Evolutionary conservation across 2,329 filamentous ascomycete species (phyloP).

Genomic region (Paraconiothyrium brasiliense): DNA sequence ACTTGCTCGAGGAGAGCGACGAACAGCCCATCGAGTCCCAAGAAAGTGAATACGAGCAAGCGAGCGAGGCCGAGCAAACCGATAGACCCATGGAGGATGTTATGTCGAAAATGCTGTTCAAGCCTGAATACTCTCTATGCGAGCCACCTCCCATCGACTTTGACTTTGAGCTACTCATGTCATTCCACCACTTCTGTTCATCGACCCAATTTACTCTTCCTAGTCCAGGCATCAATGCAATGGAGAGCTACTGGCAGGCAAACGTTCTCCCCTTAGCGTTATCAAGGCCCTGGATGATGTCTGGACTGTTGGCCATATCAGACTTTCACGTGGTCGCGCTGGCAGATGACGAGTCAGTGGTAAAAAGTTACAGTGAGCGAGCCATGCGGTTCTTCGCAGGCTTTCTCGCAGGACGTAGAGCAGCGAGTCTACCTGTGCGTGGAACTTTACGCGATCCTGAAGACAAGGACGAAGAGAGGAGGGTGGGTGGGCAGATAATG

Average conservation of each 20-base stretch:
- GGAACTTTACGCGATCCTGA: background rate
- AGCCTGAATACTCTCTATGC: background rate
- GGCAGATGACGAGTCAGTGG: conserved; percentile 14
- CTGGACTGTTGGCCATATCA: conserved; percentile 35
- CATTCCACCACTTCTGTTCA: conserved; percentile 30
- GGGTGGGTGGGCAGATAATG: conserved; percentile 21
- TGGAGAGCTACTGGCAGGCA: conserved; percentile 31
- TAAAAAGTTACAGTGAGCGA: conserved; percentile 17
- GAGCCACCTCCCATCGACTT: conserved; percentile 5
- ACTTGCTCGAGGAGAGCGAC: conserved; percentile 1
- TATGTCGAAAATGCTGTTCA: background rate
- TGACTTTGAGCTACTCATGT: conserved; percentile 24
- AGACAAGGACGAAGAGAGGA: conserved; percentile 17
- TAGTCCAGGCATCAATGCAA: conserved; percentile 20
- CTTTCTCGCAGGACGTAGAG: conserved; percentile 20
- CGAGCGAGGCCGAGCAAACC: background rate
- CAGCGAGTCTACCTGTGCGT: conserved; percentile 10
- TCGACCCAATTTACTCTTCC: conserved; percentile 23
- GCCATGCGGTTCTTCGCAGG: conserved; percentile 14
- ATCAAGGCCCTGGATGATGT: conserved; percentile 36
- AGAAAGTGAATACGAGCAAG: background rate
- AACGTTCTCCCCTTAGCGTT: conserved; percentile 30
- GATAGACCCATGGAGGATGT: conserved; percentile 1
- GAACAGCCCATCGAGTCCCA: background rate
- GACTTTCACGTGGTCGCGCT: conserved; percentile 29